These are phyloP conservation scores for Plasmodium vivax DNA, from an alignment of 169 alveolate species.

Conservation along the genomic window DNA sequence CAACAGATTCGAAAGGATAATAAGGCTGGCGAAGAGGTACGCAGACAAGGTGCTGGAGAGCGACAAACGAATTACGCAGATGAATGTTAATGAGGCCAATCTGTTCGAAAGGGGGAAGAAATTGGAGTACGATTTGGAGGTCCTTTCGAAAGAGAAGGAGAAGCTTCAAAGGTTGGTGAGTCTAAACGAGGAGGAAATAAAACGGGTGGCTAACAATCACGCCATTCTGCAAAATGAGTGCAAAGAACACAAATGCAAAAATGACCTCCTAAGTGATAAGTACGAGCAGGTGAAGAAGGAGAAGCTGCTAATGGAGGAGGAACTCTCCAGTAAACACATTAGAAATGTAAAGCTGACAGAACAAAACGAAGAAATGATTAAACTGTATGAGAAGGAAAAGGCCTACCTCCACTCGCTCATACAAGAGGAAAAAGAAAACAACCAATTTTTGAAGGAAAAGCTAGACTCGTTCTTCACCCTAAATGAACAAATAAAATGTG, in stretches of 20 bases:
- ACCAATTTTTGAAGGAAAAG: constrained; percentile 37
- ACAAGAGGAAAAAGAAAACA: constrained; percentile 40
- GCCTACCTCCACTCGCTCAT: constrained; percentile 23
- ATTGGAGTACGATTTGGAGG: constrained; percentile 6
- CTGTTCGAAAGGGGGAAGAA: neutral
- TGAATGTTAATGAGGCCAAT: constrained; percentile 4
- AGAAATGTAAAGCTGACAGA: constrained; percentile 13
- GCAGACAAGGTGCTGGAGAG: neutral
- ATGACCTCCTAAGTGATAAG: neutral
- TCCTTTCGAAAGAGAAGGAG: neutral
- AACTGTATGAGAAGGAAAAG: constrained; percentile 38
- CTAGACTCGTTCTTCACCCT: neutral
- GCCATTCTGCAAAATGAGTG: constrained; percentile 2
- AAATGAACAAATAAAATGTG: constrained; percentile 45
- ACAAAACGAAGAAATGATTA: constrained; percentile 29
- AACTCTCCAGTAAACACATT: neutral
- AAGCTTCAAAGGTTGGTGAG: neutral
- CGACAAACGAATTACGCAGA: neutral
- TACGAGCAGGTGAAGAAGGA: constrained; percentile 43
- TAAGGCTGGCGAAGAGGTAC: constrained; percentile 21
- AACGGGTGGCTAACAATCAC: neutral
- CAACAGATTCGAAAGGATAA: constrained; percentile 9
- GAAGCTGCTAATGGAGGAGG: constrained; percentile 5
- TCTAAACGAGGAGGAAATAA: constrained; percentile 28
- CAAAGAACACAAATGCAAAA: constrained; percentile 13